phyloP scores from a whole-genome alignment of 805 yeast genomes.

The Kuraishia capsulata region DNA sequence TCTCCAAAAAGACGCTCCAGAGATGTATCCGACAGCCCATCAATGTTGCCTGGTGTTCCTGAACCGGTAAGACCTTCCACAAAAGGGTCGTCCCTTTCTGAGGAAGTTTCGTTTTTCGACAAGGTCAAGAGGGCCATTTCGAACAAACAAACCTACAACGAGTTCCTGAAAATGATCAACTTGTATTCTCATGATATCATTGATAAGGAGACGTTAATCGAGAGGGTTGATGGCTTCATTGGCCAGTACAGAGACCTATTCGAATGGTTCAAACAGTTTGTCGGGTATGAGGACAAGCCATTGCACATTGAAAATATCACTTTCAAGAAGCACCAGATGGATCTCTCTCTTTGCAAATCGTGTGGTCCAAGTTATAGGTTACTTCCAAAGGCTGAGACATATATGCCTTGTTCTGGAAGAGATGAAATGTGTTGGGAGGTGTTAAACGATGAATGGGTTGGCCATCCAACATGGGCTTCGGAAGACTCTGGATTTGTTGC shows the following conservation, averaged over 20 bases:
- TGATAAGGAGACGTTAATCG: conserved; percentile 73
- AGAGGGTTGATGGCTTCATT: conserved; percentile 75
- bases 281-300: conserved; percentile 82
- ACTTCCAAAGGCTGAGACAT: conserved; percentile 87
- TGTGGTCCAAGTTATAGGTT: conserved; percentile 93
- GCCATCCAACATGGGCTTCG: conserved; percentile 99
- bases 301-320: conserved; percentile 79
- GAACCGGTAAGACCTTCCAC: conserved; percentile 64
- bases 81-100: conserved; percentile 55
- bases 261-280: conserved; percentile 88
- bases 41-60: conserved; percentile 77
- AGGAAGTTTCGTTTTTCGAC: conserved; percentile 87
- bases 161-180: conserved; percentile 81
- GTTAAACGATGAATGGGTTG: conserved; percentile 97
- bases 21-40: conserved; percentile 41
- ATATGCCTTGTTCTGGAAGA: conserved; percentile 96
- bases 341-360: conserved; percentile 82
- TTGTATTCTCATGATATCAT: conserved; percentile 86
- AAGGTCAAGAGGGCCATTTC: conserved; percentile 83
- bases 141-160: conserved; percentile 84
- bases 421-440: conserved; percentile 99
- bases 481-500: conserved; percentile 98
- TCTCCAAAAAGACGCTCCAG: conserved; percentile 12
- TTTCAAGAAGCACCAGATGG: conserved; percentile 86
- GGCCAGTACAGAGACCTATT: conserved; percentile 74